Evolutionary conservation across 2,329 filamentous ascomycete genomes (phyloP).

Genomic region (Cladophialophora bantiana): DNA sequence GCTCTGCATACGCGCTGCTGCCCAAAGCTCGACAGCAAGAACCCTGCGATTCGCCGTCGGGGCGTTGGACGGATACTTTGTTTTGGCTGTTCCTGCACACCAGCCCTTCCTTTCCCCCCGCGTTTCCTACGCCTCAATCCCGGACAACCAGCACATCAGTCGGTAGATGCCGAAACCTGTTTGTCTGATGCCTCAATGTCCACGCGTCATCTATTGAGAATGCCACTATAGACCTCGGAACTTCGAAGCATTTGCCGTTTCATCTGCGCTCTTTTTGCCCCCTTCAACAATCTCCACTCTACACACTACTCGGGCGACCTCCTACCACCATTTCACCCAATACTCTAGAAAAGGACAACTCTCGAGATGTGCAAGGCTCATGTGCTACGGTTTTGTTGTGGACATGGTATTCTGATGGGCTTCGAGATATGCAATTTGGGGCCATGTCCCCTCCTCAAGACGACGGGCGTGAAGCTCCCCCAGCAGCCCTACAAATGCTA

Average conservation of each 20-base stretch:
- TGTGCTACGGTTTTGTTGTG: slow-evolving; percentile 40
- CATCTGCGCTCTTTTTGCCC: slow-evolving; percentile 3
- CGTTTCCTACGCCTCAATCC: background rate
- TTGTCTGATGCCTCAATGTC: slow-evolving; percentile 15
- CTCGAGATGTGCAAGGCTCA: slow-evolving; percentile 41
- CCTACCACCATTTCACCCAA: background rate
- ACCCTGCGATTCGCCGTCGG: background rate
- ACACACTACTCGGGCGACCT: background rate
- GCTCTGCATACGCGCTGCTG: slow-evolving; percentile 7
- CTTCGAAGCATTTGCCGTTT: slow-evolving; percentile 16
- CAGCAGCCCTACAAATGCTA: slow-evolving; percentile 42
- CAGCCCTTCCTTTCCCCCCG: slow-evolving; percentile 12
- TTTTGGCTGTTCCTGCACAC: slow-evolving; percentile 14
- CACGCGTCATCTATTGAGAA: slow-evolving; percentile 12
- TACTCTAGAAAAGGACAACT: background rate
- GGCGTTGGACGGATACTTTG: slow-evolving; percentile 11
- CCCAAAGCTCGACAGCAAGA: slow-evolving; percentile 1
- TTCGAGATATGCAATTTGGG: slow-evolving; percentile 36
- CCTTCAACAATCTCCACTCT: slow-evolving; percentile 21
- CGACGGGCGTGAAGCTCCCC: slow-evolving; percentile 37
- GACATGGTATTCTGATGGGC: slow-evolving; percentile 40
- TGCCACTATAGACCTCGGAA: slow-evolving; percentile 19
- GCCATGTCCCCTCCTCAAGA: slow-evolving; percentile 39
- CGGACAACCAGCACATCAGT: background rate
- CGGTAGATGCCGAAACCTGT: background rate